Evolutionary conservation across 2,329 filamentous ascomycete species (phyloP), one percentile per base, ranked within the genome.

Genomic region (Ascochyta pisi): DNA sequence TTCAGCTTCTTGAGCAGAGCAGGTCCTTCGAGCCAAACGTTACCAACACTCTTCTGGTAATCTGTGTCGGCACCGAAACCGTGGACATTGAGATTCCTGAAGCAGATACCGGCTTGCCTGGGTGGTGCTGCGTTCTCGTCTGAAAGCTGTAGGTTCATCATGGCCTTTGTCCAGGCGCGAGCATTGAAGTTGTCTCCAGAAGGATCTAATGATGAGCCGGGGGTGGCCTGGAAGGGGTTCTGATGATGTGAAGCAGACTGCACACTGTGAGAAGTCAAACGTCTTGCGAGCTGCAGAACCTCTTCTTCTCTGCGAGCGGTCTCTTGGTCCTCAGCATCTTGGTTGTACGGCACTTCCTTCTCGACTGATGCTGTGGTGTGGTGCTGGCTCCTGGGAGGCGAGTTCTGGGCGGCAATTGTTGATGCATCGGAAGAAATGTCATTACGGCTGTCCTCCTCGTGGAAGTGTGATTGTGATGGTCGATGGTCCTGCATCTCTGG

Each of bases 41-140:
- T 82, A 52, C 75, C 77, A 6, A 82, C 79, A 61, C 76, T 80
- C 64, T 81, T 81, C 62, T 83, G 81, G 65, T 81, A 82, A 63
- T 83, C 80, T 3, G 79, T 81, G 23, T 76, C 78, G 45, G 75
- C 70, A 42, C 80, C 81, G 56, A 76, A 82, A 26, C 81, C 81
- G 53, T 80, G 77, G n/a, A 78, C 81, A 46, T 77, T 82, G 31
- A 83, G 67, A 42, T 77, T 74, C 37, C 69, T 69, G 69, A 81
- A 83, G 13, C 77, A 73, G 29, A 83, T 64, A 61, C 80, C 80
- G 23, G 80, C 77, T 9, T 79, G 81, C 9, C 80, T 73, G 6
- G 68, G 62, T 4, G 78, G 79, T 7, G 68, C 72, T 37, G 74
- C 76, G 34, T 78, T 72, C 6, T 73, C 67, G 52, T 82, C 79